A percentile compares a stretch with the other conserved stretches of the same genome.
phyloP scores from a whole-genome alignment of 2,329 filamentous ascomycete genomes.

The Arthroderma sp. region DNA sequence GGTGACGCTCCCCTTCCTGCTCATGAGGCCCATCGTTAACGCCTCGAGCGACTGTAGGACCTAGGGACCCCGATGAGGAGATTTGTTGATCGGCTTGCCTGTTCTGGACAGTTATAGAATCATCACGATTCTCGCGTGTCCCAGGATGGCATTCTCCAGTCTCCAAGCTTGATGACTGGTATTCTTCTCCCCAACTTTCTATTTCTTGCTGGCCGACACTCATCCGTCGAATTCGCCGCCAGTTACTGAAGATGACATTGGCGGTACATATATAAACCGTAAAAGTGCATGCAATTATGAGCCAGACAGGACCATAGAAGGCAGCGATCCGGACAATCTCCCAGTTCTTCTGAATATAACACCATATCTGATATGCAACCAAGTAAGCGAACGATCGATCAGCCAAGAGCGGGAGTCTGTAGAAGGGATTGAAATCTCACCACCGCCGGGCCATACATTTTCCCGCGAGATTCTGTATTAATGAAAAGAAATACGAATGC shows the following conservation, averaged over 20 bases:
- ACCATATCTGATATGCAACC: constrained; percentile 52
- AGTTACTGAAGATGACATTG: not conserved
- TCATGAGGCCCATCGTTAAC: too few species aligned
- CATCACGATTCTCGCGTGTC: too few species aligned
- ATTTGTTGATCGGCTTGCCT: too few species aligned
- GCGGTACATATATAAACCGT: constrained; percentile 22
- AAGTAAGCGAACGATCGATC: not conserved
- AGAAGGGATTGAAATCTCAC: constrained; percentile 22
- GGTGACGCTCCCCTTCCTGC: too few species aligned
- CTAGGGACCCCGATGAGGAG: too few species aligned
- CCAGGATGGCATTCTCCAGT: too few species aligned
- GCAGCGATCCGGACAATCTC: constrained; percentile 58
- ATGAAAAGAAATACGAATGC: constrained; percentile 57
- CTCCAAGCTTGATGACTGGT: too few species aligned
- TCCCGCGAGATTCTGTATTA: constrained; percentile 36
- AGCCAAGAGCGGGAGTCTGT: not conserved
- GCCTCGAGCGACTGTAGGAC: too few species aligned
- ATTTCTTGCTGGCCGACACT: too few species aligned
- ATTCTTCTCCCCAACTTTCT: too few species aligned
- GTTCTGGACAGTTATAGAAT: too few species aligned
- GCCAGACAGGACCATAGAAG: constrained; percentile 49
- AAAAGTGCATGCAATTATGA: constrained; percentile 27
- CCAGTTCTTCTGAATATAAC: constrained; percentile 57
- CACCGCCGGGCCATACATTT: constrained; percentile 60
- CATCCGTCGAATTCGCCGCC: not conserved